Evolutionary conservation across 768 basidiomycete species (phyloP), one percentile per base, ranked within the genome.

Genomic region (Chalciporus piperatus): DNA sequence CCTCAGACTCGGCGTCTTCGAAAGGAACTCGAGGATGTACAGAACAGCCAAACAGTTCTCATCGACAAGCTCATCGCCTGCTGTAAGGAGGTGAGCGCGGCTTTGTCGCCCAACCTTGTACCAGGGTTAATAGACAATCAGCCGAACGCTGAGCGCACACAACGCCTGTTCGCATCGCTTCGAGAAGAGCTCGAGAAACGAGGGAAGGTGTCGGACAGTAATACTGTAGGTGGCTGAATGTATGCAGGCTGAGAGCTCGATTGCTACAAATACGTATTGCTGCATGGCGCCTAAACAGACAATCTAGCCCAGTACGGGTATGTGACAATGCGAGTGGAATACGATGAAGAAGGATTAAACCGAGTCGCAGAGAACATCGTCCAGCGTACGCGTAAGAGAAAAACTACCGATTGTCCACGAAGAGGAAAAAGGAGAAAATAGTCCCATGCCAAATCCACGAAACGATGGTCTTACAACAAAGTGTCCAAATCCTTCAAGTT

Each of bases 51-150:
- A 67, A 81, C 87, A 22, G 77, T 85, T 72, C 77, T 92, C 52
- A 85, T 92, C 53, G 89, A 92, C 71, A 90, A 89, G 60, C 75
- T 92, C 45, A 84, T 91, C 58, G 76, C 84, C 20, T 92, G 89
- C 61, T 92, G 89, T 75, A 89, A 89, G 76, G 90, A 92, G 82
- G 90, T 90, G 60, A 67, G 85, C 53, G 28, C 19, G 16, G 13
- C 43, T 46, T 44, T 44, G 38, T 39, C 28, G n/a, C 56, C 14
- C 45, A 32, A 13, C 30, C n/a, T 46, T 44, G 35, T 28, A 25
- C 30, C 52, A 43, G 55, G 54, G 25, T 48, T 58, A 48, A 61
- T 54, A 42, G 50, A 37, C 54, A 49, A 55, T 33, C 61, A 92
- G 86, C 89, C 90, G 25, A 89, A 87, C 58, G 84, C 87, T 33